Conservation (phyloP, 805 yeast species). For the Saccharomycopsis malanga region DNA sequence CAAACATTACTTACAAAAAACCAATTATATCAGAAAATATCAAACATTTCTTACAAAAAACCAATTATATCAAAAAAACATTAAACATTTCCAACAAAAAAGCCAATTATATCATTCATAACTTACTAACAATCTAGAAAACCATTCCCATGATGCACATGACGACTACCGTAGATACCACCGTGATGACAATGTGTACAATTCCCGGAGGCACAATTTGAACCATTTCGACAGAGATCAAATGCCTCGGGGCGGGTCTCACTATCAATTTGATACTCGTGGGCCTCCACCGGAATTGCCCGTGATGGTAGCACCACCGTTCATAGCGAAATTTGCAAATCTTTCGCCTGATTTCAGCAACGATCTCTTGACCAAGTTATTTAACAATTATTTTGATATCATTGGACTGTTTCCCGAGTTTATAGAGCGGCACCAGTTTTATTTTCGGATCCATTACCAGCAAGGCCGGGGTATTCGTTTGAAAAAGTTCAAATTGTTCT, state of each 20-base stretch:
- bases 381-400: conserved; percentile 21
- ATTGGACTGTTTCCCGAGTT: conserved; percentile 31
- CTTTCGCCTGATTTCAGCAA: conserved; percentile 47
- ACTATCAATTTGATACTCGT: background rate
- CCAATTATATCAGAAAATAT: too few species aligned
- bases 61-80: background rate
- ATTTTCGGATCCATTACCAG: conserved; percentile 14
- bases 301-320: conserved; percentile 44
- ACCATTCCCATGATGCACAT: background rate
- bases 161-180: background rate
- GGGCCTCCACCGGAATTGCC: conserved; percentile 13
- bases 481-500: conserved; percentile 54
- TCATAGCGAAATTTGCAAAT: conserved; percentile 54
- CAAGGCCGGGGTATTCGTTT: conserved; percentile 44
- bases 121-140: too few species aligned
- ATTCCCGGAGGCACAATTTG: conserved; percentile 11
- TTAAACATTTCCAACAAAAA: background rate
- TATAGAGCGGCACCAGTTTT: conserved; percentile 45
- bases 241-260: background rate
- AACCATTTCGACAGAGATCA: background rate
- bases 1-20: too few species aligned
- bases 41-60: background rate
- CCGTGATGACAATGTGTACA: conserved; percentile 4
- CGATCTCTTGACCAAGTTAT: conserved; percentile 14
- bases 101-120: too few species aligned